phyloP scores from a whole-genome alignment of 768 basidiomycete genomes.

The Tephrocybe sp. region DNA sequence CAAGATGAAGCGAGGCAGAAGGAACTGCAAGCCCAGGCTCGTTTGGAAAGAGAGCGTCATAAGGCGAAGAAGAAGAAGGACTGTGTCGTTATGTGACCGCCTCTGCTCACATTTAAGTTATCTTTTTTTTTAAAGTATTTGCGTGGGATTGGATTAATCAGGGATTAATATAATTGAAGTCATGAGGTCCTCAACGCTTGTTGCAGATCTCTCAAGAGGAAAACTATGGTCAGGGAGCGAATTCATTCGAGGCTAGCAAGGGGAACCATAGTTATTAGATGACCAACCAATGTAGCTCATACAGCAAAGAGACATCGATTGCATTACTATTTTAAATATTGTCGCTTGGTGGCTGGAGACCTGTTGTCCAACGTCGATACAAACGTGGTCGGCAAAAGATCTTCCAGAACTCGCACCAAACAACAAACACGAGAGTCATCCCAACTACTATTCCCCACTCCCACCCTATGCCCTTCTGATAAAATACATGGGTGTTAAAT shows the following conservation, averaged over 20 bases:
- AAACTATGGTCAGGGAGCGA: too few relatives aligned
- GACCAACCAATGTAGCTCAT: too few relatives aligned
- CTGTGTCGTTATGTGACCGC: slow-evolving; percentile 54
- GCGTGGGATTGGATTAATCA: background rate
- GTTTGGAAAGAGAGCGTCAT: slow-evolving; percentile 24
- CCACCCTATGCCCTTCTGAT: slow-evolving; percentile 34
- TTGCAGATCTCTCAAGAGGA: too few relatives aligned
- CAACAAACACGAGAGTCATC: slow-evolving; percentile 32
- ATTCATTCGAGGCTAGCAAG: too few relatives aligned
- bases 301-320: too few relatives aligned
- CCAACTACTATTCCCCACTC: slow-evolving; percentile 38
- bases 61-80: slow-evolving; percentile 46
- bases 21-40: slow-evolving; percentile 23
- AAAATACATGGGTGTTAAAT: slow-evolving; percentile 34
- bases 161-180: background rate
- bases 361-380: slow-evolving; percentile 25
- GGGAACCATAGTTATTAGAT: too few relatives aligned
- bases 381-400: slow-evolving; percentile 24
- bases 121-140: too few relatives aligned
- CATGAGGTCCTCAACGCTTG: too few relatives aligned
- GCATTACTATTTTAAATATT: too few relatives aligned
- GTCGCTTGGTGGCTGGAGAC: slow-evolving; percentile 2
- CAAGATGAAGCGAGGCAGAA: slow-evolving; percentile 24
- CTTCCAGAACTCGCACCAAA: slow-evolving; percentile 39
- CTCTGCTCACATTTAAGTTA: too few relatives aligned